Percentiles rank a stretch among this genome's conserved stretches.
These are phyloP conservation scores for Barnettozyma sucrosica DNA, from an alignment of 805 yeast species.

Conservation along the genomic window DNA sequence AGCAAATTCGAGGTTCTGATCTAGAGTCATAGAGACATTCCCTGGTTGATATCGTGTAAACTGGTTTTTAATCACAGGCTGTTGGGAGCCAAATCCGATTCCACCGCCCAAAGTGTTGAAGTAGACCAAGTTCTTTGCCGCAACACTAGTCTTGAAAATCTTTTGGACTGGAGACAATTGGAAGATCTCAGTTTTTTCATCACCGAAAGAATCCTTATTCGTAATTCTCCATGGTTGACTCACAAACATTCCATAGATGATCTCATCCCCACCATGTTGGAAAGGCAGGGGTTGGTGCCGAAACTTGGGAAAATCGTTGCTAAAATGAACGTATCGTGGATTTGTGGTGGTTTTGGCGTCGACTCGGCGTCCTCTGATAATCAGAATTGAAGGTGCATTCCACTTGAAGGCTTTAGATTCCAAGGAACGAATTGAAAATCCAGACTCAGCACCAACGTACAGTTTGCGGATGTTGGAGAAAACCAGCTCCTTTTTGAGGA, in stretches of 20 bases:
- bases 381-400: conserved; percentile 76
- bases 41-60: conserved; percentile 55
- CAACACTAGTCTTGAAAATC: conserved; percentile 36
- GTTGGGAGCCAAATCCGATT: conserved; percentile 71
- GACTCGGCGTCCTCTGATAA: conserved; percentile 53
- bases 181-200: conserved; percentile 47
- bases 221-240: conserved; percentile 74
- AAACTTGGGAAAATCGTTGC: conserved; percentile 41
- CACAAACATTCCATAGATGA: conserved; percentile 60
- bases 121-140: conserved; percentile 42
- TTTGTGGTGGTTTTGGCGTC: conserved; percentile 24
- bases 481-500: conserved; percentile 35
- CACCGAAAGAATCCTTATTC: conserved; percentile 70
- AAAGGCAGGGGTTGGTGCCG: conserved; percentile 22
- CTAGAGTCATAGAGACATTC: conserved; percentile 73
- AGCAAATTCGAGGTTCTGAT: conserved; percentile 73
- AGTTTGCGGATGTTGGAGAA: conserved; percentile 49
- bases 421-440: conserved; percentile 83
- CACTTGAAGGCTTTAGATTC: conserved; percentile 83
- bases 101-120: conserved; percentile 76
- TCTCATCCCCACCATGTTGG: conserved; percentile 32
- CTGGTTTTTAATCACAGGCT: conserved; percentile 49
- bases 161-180: conserved; percentile 66
- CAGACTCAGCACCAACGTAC: conserved; percentile 68
- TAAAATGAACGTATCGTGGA: conserved; percentile 46